Conservation (phyloP, 1,139 yeast genomes). For the Debaryomycetaceae sp. region DNA sequence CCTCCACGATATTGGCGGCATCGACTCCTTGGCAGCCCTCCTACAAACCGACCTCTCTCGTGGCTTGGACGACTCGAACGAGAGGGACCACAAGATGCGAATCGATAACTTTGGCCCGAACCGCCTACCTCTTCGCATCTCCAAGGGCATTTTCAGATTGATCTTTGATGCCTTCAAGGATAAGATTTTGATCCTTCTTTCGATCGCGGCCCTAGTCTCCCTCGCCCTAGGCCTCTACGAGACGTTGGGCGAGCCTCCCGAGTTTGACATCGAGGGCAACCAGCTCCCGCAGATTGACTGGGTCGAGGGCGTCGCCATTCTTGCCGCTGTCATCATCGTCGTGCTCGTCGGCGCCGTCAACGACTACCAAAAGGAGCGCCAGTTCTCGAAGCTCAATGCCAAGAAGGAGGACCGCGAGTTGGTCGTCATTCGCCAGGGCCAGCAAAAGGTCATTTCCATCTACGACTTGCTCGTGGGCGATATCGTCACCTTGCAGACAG, state of each 20-base stretch:
- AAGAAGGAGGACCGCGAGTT: constrained; percentile 80
- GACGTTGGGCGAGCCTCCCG: constrained; percentile 75
- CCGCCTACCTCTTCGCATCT: constrained; percentile 54
- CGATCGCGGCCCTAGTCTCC: constrained; percentile 81
- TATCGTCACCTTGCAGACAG: constrained; percentile 72
- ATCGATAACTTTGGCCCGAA: constrained; percentile 51
- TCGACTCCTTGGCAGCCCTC: constrained; percentile 13
- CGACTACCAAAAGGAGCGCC: constrained; percentile 93
- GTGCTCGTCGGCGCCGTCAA: constrained; percentile 89
- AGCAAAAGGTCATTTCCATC: constrained; percentile 58
- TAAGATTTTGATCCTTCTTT: constrained; percentile 73
- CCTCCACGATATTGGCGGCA: constrained; percentile 34
- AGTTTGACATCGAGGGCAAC: constrained; percentile 67
- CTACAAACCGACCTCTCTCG: constrained; percentile 27
- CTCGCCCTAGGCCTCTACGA: constrained; percentile 87
- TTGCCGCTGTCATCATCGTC: constrained; percentile 83
- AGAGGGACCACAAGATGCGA: constrained; percentile 24
- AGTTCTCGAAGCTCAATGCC: constrained; percentile 77
- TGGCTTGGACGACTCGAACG: constrained; percentile 33
- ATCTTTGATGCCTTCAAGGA: constrained; percentile 85
- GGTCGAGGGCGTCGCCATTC: constrained; percentile 98
- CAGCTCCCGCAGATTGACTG: constrained; percentile 77
- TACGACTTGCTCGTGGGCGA: constrained; percentile 83
- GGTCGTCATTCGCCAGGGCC: constrained; percentile 65
- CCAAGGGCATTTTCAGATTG: constrained; percentile 56